phyloP scores from a whole-genome alignment of 306 rosid species.

The Alnus rubra region DNA sequence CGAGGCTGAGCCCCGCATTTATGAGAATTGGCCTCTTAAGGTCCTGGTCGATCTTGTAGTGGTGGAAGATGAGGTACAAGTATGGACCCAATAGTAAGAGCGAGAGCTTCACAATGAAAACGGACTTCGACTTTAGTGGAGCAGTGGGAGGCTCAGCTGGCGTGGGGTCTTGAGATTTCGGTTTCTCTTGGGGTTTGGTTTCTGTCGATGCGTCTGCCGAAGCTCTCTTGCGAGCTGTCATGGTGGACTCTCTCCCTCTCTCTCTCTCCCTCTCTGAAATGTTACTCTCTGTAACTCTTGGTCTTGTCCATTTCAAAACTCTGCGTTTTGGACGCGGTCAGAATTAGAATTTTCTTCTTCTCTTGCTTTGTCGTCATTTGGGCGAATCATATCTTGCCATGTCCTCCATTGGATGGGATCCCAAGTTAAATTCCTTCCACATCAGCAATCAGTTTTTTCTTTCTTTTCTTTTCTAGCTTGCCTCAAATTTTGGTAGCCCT shows the following conservation, averaged over 20 bases:
- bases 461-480: too few species aligned
- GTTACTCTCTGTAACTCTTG: not conserved
- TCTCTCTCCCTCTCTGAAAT: not conserved
- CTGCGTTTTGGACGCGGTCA: not conserved
- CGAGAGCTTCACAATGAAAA: slow-evolving; percentile 61
- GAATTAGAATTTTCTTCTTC: not conserved
- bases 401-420: too few species aligned
- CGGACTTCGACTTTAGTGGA: slow-evolving; percentile 68
- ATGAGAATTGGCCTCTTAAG: slow-evolving; percentile 68
- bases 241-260: slow-evolving; percentile 32
- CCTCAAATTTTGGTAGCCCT: too few species aligned
- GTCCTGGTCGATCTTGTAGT: slow-evolving; percentile 54
- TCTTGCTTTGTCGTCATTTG: not conserved
- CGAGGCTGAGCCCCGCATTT: slow-evolving; percentile 72
- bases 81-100: slow-evolving; percentile 56
- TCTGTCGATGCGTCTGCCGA: slow-evolving; percentile 38
- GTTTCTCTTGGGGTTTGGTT: slow-evolving; percentile 22
- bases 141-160: slow-evolving; percentile 55
- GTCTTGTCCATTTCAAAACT: not conserved
- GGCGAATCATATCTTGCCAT: too few species aligned
- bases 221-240: slow-evolving; percentile 83
- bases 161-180: slow-evolving; percentile 29
- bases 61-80: slow-evolving; percentile 61
- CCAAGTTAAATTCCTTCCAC: not conserved
- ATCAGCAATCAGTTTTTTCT: not conserved